Base-by-base conservation (phyloP, 192 early-diverging fungal species). In the Coemansia javaensis region DNA sequence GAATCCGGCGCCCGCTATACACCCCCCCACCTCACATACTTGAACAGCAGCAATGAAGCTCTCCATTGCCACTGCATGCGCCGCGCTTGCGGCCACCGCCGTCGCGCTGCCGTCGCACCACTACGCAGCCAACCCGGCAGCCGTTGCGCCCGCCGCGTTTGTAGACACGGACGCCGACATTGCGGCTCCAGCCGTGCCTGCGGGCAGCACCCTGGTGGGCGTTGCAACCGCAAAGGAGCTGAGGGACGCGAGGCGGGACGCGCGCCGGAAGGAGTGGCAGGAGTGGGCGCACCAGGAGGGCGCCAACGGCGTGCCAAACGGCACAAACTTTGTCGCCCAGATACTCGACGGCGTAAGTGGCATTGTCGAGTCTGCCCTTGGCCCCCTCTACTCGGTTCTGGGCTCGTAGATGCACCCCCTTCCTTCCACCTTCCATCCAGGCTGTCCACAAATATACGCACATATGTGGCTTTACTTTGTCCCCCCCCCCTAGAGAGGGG, bases 321-420 rank as follows among this genome's bases (percentile, higher is more conserved):
- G 69, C 13, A 49, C 62, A 18, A 65, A 56, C 45, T 72, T 72
- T 65, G 57, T 72, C 20, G 20, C 36, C 12, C 52, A 65, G 13
- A 50, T 72, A 32, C 57, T 72, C 10, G 45, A 59, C 42, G 69
- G 69, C 9, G 69, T 72, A 24, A 65, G 69, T 43, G 69, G 69
- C 32, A 72, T 72, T 50, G 62, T 72, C 22, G 69, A 72, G 15
- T 72, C 69, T 10, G 69, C 69, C 7, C 53, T 72, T 17, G 69
- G 69, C 53, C 69, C 69, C 9, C 47, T 72, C 9, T 72, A 72
- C 50, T 59, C 61, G 24, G 18, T 72, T 22, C 43, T 72, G 34
- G 45, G 56, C 37, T 22, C 36, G 2, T 36, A 36, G 20, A 30
- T 31, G 18, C 6, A 14, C 7, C 22, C 17, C 12, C 15, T 7